Base-by-base conservation (phyloP, 148 eudicot genomes). In the Polygonum aviculare region DNA sequence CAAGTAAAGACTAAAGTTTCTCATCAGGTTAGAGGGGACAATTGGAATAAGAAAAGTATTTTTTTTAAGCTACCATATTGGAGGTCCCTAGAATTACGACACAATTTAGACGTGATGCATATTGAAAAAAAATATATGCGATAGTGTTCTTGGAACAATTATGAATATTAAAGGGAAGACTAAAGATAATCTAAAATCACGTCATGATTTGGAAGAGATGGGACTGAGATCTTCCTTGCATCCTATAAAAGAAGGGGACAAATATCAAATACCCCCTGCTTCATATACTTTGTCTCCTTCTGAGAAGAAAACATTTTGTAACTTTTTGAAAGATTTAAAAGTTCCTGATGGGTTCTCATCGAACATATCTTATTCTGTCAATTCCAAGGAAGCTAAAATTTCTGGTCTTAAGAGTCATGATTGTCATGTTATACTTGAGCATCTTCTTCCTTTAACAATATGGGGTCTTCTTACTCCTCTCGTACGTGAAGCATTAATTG, bases 41-140 rank as follows among this genome's bases (percentile, higher is more conserved):
- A 55, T 41, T 75, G 69, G 69, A 75, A 75, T 38, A 75, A 59
- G 51, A 59, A 35, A 26, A 76, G 72, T 10, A 65, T 74, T 19
- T 75, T 57, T 12, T 79, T 75, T 57, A 19, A 74, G 31, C 75
- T 79, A 50, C 78, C 73, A 8, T 75, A 79, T 50, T 79, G 74
- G 78, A 9, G 67, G 31, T 12, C 4, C 12, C 36, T 73, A 7
- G 4, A 8, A 11, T 60, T 78, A 52, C 77, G 49, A 21, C 77
- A 78, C 15, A 78, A 74, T 31, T 72, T 51, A 36, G 81, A 79
- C 48, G 81, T 74, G 1, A 79, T 79, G 81, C 78, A 79, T 50
- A 75, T 79, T 36, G 81, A 75, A 52, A 79, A 79, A 79, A 41
- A 79, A 79, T 9, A 74, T 65, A 31, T 73, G 63, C 60, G 80